Conservation (phyloP, 192 early-diverging fungal species). For the Coemansia sp. region DNA sequence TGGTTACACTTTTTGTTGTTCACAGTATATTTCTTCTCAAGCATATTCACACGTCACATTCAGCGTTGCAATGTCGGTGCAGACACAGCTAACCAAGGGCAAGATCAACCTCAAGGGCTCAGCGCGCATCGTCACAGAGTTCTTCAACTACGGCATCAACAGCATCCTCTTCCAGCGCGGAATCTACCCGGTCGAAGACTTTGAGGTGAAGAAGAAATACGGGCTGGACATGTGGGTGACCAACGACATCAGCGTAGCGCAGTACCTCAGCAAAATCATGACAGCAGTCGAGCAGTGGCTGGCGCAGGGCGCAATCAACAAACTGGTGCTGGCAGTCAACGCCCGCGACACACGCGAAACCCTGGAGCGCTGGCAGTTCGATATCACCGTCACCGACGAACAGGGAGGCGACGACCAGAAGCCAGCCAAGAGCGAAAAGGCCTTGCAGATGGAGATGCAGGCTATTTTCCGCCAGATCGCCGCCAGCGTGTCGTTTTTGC, state of each 20-base stretch:
- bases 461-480: constrained; percentile 92
- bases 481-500: constrained; percentile 85
- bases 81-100: constrained; percentile 50
- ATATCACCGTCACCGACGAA: constrained; percentile 70
- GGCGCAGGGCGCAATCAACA: constrained; percentile 66
- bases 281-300: constrained; percentile 84
- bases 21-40: not conserved
- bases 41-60: not conserved
- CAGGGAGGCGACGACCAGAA: constrained; percentile 11
- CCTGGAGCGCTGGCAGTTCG: constrained; percentile 94
- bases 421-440: constrained; percentile 48
- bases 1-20: not conserved
- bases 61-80: constrained; percentile 29
- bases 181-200: constrained; percentile 92
- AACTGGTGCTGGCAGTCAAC: constrained; percentile 83
- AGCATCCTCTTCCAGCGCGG: constrained; percentile 91
- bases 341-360: constrained; percentile 80
- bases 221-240: constrained; percentile 82
- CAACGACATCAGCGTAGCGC: constrained; percentile 65
- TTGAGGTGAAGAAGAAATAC: constrained; percentile 81
- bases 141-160: constrained; percentile 84
- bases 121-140: constrained; percentile 80
- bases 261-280: constrained; percentile 75
- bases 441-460: constrained; percentile 68
- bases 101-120: constrained; percentile 84